Percentiles rank a stretch among this genome's conserved stretches.
Conservation (phyloP, 1,284 basidiomycete species). For the Malassezia sympodialis region DNA sequence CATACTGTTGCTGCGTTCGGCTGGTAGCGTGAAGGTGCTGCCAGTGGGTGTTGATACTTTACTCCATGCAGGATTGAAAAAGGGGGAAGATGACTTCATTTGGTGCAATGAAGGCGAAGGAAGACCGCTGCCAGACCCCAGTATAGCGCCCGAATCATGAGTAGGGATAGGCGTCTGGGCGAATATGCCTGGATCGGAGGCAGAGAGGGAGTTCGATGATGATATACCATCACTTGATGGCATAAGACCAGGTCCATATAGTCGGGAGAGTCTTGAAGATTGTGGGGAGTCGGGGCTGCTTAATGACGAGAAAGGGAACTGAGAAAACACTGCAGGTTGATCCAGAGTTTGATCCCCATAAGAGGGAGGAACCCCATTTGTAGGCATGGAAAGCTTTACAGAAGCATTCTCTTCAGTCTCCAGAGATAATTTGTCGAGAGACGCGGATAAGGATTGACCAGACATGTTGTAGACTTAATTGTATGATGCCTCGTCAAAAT, state of each 20-base stretch:
- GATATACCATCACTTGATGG: not conserved
- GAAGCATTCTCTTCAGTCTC: not conserved
- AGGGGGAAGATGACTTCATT: not conserved
- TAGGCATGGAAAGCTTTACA: not conserved
- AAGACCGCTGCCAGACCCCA: not conserved
- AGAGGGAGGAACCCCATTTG: not conserved
- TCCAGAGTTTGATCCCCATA: not conserved
- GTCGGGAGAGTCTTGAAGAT: not conserved
- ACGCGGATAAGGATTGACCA: constrained; percentile 8
- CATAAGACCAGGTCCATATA: not conserved
- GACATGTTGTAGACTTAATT: constrained; percentile 2
- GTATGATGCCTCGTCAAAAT: not conserved
- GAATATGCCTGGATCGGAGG: not conserved
- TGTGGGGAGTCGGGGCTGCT: not conserved
- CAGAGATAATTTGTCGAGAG: constrained; percentile 9
- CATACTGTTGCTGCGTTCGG: not conserved
- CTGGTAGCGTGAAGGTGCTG: not conserved
- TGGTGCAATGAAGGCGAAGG: not conserved
- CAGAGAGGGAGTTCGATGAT: not conserved
- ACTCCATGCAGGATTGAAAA: not conserved
- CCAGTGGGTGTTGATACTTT: not conserved
- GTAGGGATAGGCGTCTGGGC: not conserved
- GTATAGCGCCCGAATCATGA: not conserved
- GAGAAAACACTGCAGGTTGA: not conserved
- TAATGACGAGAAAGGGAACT: not conserved